Percentiles rank a stretch among this genome's conserved stretches.
Evolutionary conservation across 2,329 filamentous ascomycete genomes (phyloP).

Genomic region (Claviceps pusilla): DNA sequence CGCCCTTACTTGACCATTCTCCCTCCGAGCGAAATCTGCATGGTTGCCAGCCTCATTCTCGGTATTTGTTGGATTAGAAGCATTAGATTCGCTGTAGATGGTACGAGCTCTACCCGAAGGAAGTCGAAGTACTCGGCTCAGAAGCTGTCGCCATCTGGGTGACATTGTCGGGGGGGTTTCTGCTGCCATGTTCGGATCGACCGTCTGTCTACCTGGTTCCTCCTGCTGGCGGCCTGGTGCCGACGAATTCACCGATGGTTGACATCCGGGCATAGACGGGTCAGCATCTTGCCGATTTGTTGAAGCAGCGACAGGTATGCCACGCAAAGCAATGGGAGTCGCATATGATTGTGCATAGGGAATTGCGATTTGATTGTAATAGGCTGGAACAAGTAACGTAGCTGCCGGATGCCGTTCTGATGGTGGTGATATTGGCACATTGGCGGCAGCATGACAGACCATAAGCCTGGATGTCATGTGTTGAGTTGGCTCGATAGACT

Average conservation of each 20-base stretch:
- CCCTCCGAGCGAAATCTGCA: background rate
- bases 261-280: background rate
- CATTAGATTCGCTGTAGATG: constrained; percentile 15
- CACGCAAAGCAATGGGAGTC: background rate
- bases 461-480: background rate
- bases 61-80: constrained; percentile 5
- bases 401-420: background rate
- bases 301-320: background rate
- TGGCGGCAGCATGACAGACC: background rate
- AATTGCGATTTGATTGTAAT: background rate
- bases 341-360: background rate
- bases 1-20: too few species aligned
- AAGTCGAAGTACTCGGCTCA: constrained; percentile 14
- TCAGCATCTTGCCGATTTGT: background rate
- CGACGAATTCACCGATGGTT: background rate
- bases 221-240: background rate
- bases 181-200: background rate
- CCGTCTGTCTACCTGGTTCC: background rate
- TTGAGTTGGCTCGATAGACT: background rate
- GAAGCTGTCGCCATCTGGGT: constrained; percentile 14
- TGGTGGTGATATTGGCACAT: background rate
- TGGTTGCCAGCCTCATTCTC: background rate
- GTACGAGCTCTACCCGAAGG: constrained; percentile 22
- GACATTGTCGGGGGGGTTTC: constrained; percentile 2
- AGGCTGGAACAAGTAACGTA: background rate